Evolutionary conservation across 139 green algal species (phyloP), one percentile per base, ranked within the genome.

Genomic region (Eudorina sp.): DNA sequence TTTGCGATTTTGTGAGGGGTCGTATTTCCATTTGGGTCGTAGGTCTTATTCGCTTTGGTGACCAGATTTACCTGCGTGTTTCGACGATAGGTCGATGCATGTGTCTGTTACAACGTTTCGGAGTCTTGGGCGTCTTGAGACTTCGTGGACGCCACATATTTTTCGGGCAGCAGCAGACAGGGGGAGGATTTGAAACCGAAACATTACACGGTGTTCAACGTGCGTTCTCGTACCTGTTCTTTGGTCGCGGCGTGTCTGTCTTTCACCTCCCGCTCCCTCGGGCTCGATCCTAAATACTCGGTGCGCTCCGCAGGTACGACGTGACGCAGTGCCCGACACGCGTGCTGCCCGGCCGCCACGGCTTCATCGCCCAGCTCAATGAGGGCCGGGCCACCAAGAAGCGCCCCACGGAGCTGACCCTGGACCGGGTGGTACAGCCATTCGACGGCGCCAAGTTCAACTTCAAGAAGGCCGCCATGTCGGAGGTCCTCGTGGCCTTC

Each of bases 401-500:
- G 93, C 93, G 98, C 16, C 94, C 96, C 43, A 99, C 98, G 2
- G 98, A 99, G 92, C 99, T 99, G 89, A 51, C 92, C n/a, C 90
- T 98, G 13, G 98, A 99, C 91, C 73, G 97, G 79, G 97, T 98
- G 11, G 40, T 94, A 34, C 98, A 99, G 94, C 72, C 92, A 2
- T 99, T 98, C 90, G 98, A 99, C 81, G 73, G 43, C n/a, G 53
- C 31, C 45, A 99, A 99, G 92, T 99, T 99, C 94, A 99, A 99
- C 93, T 99, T 99, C 93, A 96, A 74, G 53, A 99, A 99, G 93
- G 98, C 97, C 0, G 92, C 92, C 69, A 89, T 97, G 89, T 88
- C 94, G 23, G 98, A 99, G 95, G 96, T 98, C 48, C 95, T 99
- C 9, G 97, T 99, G 87, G 90, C 94, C 74, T 99, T 99, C 90